phyloP scores from a whole-genome alignment of 2,329 filamentous ascomycete genomes.

The Botrytis byssoidea region DNA sequence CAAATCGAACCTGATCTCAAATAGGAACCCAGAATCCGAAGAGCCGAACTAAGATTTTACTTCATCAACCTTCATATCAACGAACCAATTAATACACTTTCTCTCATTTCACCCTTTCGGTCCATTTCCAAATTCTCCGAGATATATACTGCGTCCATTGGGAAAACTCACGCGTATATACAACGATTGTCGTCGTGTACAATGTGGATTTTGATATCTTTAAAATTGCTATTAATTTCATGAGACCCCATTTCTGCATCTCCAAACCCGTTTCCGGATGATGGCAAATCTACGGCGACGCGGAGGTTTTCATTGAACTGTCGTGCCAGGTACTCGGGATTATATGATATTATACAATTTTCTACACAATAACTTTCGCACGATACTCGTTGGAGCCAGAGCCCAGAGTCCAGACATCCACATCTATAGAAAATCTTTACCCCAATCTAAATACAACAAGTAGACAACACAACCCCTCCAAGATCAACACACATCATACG shows the following conservation, averaged over 20 bases:
- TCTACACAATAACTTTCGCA: not conserved
- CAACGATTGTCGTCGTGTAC: not conserved
- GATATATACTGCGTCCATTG: not conserved
- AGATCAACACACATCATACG: not conserved
- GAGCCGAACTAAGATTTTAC: not conserved
- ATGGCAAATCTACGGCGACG: not conserved
- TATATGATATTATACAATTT: not conserved
- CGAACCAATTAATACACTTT: conserved; percentile 3
- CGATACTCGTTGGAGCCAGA: not conserved
- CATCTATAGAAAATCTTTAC: not conserved
- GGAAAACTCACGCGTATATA: not conserved
- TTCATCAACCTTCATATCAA: not conserved
- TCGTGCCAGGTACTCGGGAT: not conserved
- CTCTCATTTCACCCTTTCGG: not conserved
- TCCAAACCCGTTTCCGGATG: not conserved
- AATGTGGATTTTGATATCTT: not conserved
- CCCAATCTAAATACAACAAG: not conserved
- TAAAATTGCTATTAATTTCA: conserved; percentile 9
- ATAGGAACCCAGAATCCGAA: not conserved
- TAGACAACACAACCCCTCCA: not conserved
- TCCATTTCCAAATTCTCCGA: not conserved
- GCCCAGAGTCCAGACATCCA: not conserved
- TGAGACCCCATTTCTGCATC: not conserved
- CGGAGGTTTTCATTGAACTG: no score
- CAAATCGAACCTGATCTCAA: not conserved